Evolutionary conservation across 345 rosid genomes (phyloP).

Genomic region (Eucalyptus fibrosa): DNA sequence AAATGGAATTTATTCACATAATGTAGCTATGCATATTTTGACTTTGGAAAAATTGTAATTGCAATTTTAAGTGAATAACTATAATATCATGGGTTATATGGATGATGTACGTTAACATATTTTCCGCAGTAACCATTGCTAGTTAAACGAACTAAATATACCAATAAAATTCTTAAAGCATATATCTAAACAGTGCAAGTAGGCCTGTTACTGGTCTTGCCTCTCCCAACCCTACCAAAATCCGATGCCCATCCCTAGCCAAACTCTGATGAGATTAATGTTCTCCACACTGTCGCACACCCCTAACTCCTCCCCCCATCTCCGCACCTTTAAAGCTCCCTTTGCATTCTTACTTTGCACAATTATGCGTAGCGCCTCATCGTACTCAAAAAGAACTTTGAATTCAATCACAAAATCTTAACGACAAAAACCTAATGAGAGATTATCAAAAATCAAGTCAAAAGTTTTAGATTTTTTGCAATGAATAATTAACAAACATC

Average conservation of each 20-base stretch:
- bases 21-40: background rate
- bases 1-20: background rate
- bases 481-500: background rate
- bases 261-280: background rate
- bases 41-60: background rate
- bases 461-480: background rate
- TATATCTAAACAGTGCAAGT: background rate
- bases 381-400: background rate
- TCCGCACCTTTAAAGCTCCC: background rate
- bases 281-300: accelerated
- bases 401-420: background rate
- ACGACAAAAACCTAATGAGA: background rate
- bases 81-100: background rate
- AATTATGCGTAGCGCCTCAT: background rate
- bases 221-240: background rate
- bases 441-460: background rate
- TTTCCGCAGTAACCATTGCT: background rate
- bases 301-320: background rate
- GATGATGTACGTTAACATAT: background rate
- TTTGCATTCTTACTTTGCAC: background rate
- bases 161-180: background rate
- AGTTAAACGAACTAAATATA: background rate
- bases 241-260: background rate
- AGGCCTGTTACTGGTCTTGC: background rate
- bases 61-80: background rate